These are phyloP conservation scores for Pseudogymnoascus sp. DNA, from an alignment of 2,329 filamentous ascomycete species.

Conservation along the genomic window DNA sequence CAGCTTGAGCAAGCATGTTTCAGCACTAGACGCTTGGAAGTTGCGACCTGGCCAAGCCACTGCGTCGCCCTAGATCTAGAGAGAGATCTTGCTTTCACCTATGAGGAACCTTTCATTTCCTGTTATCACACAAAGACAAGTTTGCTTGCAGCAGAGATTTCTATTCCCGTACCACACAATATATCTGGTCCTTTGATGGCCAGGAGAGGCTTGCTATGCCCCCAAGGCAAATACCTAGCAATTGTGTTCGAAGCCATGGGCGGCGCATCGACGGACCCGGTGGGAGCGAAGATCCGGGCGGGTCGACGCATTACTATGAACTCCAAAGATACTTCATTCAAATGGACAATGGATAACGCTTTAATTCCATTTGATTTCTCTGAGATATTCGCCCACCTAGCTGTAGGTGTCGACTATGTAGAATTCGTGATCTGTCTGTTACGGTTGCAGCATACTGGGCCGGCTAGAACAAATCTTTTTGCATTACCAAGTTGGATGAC, in stretches of 20 bases:
- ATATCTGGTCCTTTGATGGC: background rate
- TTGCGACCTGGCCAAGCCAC: background rate
- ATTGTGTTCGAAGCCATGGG: background rate
- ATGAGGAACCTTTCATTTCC: conserved; percentile 3
- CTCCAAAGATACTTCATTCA: background rate
- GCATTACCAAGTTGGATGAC: background rate
- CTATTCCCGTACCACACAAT: background rate
- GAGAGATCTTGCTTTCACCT: conserved; percentile 7
- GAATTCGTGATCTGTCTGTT: conserved; percentile 5
- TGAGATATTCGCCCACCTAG: background rate
- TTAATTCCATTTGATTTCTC: background rate
- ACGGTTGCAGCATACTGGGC: background rate
- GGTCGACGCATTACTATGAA: background rate
- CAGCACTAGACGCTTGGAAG: background rate
- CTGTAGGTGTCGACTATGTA: background rate
- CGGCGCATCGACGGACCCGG: background rate
- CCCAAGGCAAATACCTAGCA: background rate
- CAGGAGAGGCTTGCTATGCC: background rate
- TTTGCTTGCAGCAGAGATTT: background rate
- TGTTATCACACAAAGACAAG: conserved; percentile 7
- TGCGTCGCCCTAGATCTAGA: background rate
- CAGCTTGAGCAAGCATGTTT: background rate
- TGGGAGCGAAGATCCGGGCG: background rate
- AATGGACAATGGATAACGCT: background rate
- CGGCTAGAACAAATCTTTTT: conserved; percentile 6